Conservation (phyloP, 345 rosid species). For the Murraya koenigii region DNA sequence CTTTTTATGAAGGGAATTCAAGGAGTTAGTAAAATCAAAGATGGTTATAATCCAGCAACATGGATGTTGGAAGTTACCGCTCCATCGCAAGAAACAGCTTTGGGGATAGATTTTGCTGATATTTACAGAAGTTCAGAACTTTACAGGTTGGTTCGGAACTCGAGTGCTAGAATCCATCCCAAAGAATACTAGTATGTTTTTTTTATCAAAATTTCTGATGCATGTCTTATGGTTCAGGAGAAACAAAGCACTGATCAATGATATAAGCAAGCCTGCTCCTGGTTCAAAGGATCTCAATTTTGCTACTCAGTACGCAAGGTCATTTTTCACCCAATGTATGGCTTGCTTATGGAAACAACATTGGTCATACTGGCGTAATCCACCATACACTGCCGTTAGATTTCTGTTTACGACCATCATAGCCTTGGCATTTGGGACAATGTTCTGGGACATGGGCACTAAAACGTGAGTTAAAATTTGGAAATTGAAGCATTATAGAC, state of each 20-base stretch:
- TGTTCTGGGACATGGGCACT: conserved; percentile 43
- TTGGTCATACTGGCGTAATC: conserved; percentile 48
- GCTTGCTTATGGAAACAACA: conserved; percentile 55
- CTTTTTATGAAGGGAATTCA: conserved; percentile 24
- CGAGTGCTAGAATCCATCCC: no score
- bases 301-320: conserved; percentile 26
- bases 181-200: background rate
- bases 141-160: conserved; percentile 27
- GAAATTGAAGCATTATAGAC: background rate
- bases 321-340: conserved; percentile 28
- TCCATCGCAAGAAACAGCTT: conserved; percentile 31
- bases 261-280: conserved; percentile 34
- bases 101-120: conserved; percentile 42
- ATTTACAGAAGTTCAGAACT: conserved; percentile 39
- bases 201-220: background rate
- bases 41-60: conserved; percentile 54
- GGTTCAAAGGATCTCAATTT: conserved; percentile 38
- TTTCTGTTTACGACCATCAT: conserved; percentile 33
- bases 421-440: conserved; percentile 37
- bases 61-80: conserved; percentile 54
- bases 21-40: conserved; percentile 36
- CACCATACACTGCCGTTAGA: conserved; percentile 43
- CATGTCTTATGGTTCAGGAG: conserved; percentile 20
- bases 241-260: conserved; percentile 37
- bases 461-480: conserved; percentile 24